Conservation (phyloP, 2,329 filamentous ascomycete species). For the Biscogniauxia mediterranea region DNA sequence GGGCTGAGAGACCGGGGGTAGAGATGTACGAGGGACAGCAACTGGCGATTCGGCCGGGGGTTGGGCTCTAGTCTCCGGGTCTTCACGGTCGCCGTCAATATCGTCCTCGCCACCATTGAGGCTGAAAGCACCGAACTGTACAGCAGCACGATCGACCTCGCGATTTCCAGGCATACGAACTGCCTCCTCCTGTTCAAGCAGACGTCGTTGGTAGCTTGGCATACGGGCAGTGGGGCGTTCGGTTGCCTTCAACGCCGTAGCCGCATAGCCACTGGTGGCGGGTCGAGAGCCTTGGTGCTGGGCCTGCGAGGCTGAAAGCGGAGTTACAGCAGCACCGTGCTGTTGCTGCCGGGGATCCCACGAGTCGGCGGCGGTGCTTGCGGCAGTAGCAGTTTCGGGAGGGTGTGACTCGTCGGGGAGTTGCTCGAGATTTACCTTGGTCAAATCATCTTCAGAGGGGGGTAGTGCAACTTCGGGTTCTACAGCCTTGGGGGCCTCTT, state of each 20-base stretch:
- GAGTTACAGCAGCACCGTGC: slow-evolving; percentile 62
- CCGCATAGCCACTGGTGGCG: slow-evolving; percentile 69
- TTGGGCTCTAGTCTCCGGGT: slow-evolving; percentile 90
- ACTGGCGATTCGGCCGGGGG: slow-evolving; percentile 88
- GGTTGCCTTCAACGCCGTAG: slow-evolving; percentile 79
- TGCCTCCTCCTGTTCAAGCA: slow-evolving; percentile 93
- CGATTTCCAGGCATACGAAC: slow-evolving; percentile 98
- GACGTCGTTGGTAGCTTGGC: slow-evolving; percentile 78
- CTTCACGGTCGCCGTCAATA: slow-evolving; percentile 91
- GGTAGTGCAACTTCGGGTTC: slow-evolving; percentile 57
- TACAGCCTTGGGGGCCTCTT: slow-evolving; percentile 40
- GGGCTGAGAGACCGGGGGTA: slow-evolving; percentile 69
- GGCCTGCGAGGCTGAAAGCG: slow-evolving; percentile 62
- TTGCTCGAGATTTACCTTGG: slow-evolving; percentile 88
- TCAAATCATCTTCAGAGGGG: slow-evolving; percentile 79
- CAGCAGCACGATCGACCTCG: slow-evolving; percentile 85
- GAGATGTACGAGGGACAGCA: slow-evolving; percentile 76
- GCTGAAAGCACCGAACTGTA: slow-evolving; percentile 95
- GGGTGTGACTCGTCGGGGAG: slow-evolving; percentile 79
- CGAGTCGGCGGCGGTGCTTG: slow-evolving; percentile 85
- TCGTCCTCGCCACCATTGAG: slow-evolving; percentile 82
- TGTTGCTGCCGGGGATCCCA: slow-evolving; percentile 65
- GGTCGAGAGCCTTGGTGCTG: slow-evolving; percentile 59
- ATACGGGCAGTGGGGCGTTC: slow-evolving; percentile 62
- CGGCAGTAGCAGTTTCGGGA: slow-evolving; percentile 75